Base-by-base conservation (phyloP, 345 rosid species). In the Populus pruinosa region DNA sequence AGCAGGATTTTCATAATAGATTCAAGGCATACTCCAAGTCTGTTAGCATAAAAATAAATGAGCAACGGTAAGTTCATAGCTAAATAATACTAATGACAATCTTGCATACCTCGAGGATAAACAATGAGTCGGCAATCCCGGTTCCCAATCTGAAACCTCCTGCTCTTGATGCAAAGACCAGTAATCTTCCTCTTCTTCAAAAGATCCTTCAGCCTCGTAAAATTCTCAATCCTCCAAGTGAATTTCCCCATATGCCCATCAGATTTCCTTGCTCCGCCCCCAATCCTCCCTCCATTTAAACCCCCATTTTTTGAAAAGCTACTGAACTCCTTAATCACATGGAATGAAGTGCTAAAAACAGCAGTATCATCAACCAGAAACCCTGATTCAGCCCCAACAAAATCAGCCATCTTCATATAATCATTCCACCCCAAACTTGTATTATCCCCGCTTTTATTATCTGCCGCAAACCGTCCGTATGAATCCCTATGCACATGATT, bases 351-450 rank as follows among this genome's bases (percentile, higher is more conserved):
- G 21, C 95, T 96, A 83, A 96, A 94, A 0, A 94, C 94, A 0
- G 96, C 99, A 2, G 91, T 94, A 27, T 96, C 98, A 14, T 96
- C 95, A 65, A 86, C 90, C 83, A 96, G 78, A 82, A 88, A 96
- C 43, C 99, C 99, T 0, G 91, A 80, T 18, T 96, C 97, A 0
- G 74, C 78, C 67, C 93, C 93, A 63, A 90, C 74, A 86, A 96
- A 96, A 82, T 96, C 98, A 4, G 80, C 44, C 98, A 96, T 92
- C 79, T 96, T 96, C 99, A 94, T 92, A 27, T 90, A 96, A 70
- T 96, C 99, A 55, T 92, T 96, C 99, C 98, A 96, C 0, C 99
- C 99, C 85, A 96, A 88, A 86, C 98, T 96, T 1, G 97, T 96
- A 73, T 94, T 92, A 74, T 96, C 99, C 56, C 99, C 99, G 39